Evolutionary conservation across 139 green algal genomes (phyloP).

Genomic region (Trebouxia sp.): DNA sequence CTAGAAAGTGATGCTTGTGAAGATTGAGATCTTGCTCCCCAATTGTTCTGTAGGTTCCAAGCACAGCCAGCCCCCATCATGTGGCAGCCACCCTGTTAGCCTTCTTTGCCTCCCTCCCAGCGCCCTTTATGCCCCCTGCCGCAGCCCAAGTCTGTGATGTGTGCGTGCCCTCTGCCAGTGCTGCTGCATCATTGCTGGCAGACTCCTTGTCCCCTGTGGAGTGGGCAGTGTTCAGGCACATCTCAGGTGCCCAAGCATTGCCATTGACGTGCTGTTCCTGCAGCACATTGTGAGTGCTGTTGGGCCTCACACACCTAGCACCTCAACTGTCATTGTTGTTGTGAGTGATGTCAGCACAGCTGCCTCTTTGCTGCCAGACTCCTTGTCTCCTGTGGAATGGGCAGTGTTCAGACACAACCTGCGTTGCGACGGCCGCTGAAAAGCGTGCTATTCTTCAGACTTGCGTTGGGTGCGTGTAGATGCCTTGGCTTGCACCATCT

Average conservation of each 20-base stretch:
- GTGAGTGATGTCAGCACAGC: too few relatives aligned
- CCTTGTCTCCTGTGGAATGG: too few relatives aligned
- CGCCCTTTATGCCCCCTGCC: slow-evolving; percentile 31
- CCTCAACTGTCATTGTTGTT: too few relatives aligned
- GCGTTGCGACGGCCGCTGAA: too few relatives aligned
- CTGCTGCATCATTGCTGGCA: slow-evolving; percentile 30
- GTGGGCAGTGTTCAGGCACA: slow-evolving; percentile 36
- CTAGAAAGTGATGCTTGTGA: not conserved
- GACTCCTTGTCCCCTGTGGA: slow-evolving; percentile 34
- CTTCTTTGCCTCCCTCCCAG: slow-evolving; percentile 41
- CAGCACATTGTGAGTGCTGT: too few relatives aligned
- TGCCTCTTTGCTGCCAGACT: slow-evolving; percentile 18
- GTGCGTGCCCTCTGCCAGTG: slow-evolving; percentile 31
- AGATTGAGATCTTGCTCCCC: too few relatives aligned
- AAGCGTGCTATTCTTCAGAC: too few relatives aligned
- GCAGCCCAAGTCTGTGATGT: slow-evolving; percentile 37
- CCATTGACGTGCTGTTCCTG: too few relatives aligned
- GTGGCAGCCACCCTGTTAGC: slow-evolving; percentile 39
- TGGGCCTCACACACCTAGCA: too few relatives aligned
- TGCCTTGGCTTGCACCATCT: too few relatives aligned
- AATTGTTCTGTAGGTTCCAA: slow-evolving; percentile 14
- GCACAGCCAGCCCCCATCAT: slow-evolving; percentile 3
- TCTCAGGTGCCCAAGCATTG: not conserved
- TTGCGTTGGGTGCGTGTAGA: too few relatives aligned
- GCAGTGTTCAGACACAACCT: too few relatives aligned